A percentile compares a stretch with the other conserved stretches of the same genome.
Evolutionary conservation across 2,329 filamentous ascomycete species (phyloP).

Genomic region (Ustulina deusta): DNA sequence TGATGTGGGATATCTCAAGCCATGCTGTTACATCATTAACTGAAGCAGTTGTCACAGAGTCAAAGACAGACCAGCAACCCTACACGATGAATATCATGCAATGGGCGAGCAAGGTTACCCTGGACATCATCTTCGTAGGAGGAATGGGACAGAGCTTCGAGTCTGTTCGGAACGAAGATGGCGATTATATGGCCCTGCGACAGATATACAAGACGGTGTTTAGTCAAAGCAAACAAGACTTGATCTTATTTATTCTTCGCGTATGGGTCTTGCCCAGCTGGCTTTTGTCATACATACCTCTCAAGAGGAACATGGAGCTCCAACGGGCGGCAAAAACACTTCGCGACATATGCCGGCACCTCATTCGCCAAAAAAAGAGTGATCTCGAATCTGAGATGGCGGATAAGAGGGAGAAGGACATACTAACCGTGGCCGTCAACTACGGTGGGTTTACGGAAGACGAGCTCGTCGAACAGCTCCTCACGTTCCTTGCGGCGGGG

Average conservation of each 20-base stretch:
- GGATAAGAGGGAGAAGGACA: constrained; percentile 38
- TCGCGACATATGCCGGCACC: constrained; percentile 35
- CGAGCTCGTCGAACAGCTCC: constrained; percentile 39
- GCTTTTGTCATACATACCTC: constrained; percentile 30
- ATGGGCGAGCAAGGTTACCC: constrained; percentile 37
- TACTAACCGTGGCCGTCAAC: constrained; percentile 38
- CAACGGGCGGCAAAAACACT: constrained; percentile 24
- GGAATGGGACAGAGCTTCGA: constrained; percentile 37
- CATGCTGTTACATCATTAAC: constrained; percentile 29
- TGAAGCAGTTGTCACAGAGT: constrained; percentile 10
- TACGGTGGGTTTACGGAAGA: constrained; percentile 40
- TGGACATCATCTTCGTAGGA: constrained; percentile 39
- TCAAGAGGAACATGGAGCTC: constrained; percentile 33
- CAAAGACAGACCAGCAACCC: constrained; percentile 17
- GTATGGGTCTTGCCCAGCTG: constrained; percentile 32
- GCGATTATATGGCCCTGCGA: constrained; percentile 29
- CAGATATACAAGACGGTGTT: constrained; percentile 36
- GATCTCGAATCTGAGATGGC: constrained; percentile 37
- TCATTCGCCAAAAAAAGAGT: constrained; percentile 38
- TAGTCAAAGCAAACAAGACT: constrained; percentile 22
- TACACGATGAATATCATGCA: constrained; percentile 29
- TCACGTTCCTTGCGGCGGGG: constrained; percentile 38
- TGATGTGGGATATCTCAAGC: constrained; percentile 39
- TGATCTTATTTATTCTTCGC: constrained; percentile 33
- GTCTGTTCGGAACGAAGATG: constrained; percentile 35